These are phyloP conservation scores for Neobulgaria alba DNA, from an alignment of 2,329 filamentous ascomycete genomes.

Conservation along the genomic window DNA sequence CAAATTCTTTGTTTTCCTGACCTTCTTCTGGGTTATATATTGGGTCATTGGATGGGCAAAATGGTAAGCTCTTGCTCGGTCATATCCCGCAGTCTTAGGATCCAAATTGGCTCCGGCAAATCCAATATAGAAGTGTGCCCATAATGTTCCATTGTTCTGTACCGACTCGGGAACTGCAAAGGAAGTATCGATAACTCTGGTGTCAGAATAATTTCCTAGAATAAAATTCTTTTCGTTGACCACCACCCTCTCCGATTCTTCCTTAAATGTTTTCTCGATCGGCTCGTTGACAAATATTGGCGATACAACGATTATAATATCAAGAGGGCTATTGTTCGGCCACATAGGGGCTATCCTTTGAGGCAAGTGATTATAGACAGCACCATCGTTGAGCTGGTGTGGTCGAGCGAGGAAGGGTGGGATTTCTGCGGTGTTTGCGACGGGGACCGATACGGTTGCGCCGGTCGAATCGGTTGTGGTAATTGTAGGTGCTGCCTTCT, in stretches of 20 bases:
- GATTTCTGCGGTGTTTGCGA: constrained; percentile 44
- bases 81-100: constrained; percentile 62
- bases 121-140: constrained; percentile 87
- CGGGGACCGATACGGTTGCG: constrained; percentile 42
- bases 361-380: constrained; percentile 56
- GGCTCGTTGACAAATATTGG: constrained; percentile 61
- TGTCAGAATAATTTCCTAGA: constrained; percentile 71
- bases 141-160: constrained; percentile 87
- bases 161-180: constrained; percentile 72
- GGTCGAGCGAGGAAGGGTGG: constrained; percentile 59
- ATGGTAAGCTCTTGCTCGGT: constrained; percentile 68
- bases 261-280: constrained; percentile 54
- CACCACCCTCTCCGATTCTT: constrained; percentile 58
- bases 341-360: constrained; percentile 77
- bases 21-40: constrained; percentile 86
- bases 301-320: constrained; percentile 79
- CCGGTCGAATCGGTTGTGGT: constrained; percentile 44
- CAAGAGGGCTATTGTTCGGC: constrained; percentile 68
- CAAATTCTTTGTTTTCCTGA: constrained; percentile 77
- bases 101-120: constrained; percentile 70
- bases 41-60: constrained; percentile 81
- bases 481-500: constrained; percentile 33
- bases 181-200: constrained; percentile 64
- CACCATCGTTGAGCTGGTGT: constrained; percentile 49
- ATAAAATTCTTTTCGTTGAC: constrained; percentile 73